phyloP scores from a whole-genome alignment of 257 asterid genomes.

The Ligustrum vulgare region DNA sequence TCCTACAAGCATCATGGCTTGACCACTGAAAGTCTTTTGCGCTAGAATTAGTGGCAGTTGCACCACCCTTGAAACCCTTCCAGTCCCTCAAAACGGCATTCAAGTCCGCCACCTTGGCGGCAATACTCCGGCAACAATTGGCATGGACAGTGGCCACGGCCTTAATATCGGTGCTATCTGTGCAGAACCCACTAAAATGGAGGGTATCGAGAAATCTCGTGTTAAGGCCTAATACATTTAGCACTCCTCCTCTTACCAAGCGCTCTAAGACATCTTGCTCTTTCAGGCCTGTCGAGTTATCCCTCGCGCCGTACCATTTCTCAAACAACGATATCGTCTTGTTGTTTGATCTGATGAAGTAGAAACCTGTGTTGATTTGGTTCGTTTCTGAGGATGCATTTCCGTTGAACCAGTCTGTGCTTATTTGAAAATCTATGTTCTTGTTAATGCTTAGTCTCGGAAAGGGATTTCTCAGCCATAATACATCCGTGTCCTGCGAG shows the following conservation, averaged over 20 bases:
- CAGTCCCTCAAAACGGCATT: conserved; percentile 54
- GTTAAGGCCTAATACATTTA: conserved; percentile 23
- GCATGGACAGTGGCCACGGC: conserved; percentile 61
- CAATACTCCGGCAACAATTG: conserved; percentile 61
- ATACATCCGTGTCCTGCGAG: conserved; percentile 55
- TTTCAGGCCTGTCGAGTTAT: conserved; percentile 42
- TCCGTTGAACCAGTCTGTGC: conserved; percentile 52
- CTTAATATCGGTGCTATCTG: conserved; percentile 29
- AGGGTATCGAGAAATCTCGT: conserved; percentile 42
- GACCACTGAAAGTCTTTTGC: conserved; percentile 25
- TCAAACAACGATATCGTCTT: conserved; percentile 51
- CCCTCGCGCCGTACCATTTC: conserved; percentile 49
- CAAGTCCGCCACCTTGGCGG: conserved; percentile 61
- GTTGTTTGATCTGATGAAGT: conserved; percentile 47
- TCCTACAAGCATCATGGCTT: conserved; percentile 12
- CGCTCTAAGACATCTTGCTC: conserved; percentile 64
- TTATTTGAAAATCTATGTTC: conserved; percentile 52
- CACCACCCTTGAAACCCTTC: conserved; percentile 39
- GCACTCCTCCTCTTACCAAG: conserved; percentile 23
- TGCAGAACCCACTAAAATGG: conserved; percentile 65
- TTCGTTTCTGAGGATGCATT: conserved; percentile 34
- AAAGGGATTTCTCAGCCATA: conserved; percentile 72
- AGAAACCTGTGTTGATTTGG: conserved; percentile 67
- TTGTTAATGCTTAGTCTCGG: conserved; percentile 30
- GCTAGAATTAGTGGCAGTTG: not conserved